Evolutionary conservation across 2,329 filamentous ascomycete species (phyloP).

Genomic region (Exophiala viscosa): DNA sequence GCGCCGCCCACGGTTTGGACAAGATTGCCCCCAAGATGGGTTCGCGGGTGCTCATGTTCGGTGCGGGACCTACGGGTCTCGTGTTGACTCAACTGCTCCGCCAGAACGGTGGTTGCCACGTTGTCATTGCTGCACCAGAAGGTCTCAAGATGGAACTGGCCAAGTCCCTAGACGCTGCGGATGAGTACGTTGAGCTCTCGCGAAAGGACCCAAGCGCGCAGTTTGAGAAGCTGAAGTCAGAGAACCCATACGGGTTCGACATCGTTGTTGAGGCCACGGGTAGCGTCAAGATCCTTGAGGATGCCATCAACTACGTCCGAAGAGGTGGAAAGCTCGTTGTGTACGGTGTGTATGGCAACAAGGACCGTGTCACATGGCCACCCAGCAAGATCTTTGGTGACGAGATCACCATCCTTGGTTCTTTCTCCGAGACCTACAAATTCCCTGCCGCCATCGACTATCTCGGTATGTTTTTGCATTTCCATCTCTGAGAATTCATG

Average conservation of each 20-base stretch:
- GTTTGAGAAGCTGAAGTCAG: slow-evolving; percentile 59
- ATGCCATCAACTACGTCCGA: slow-evolving; percentile 67
- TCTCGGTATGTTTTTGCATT: slow-evolving; percentile 30
- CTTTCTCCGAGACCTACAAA: slow-evolving; percentile 71
- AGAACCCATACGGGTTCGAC: slow-evolving; percentile 70
- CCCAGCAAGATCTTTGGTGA: slow-evolving; percentile 66
- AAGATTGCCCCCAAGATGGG: slow-evolving; percentile 60
- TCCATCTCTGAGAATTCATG: slow-evolving; percentile 2
- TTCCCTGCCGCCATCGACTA: slow-evolving; percentile 60
- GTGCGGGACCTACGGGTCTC: slow-evolving; percentile 64
- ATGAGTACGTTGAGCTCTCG: slow-evolving; percentile 47
- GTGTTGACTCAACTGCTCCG: slow-evolving; percentile 61
- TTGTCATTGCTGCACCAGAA: slow-evolving; percentile 65
- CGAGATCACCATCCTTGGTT: slow-evolving; percentile 70
- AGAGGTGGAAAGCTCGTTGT: slow-evolving; percentile 68
- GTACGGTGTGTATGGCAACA: slow-evolving; percentile 65
- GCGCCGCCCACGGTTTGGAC: slow-evolving; percentile 56
- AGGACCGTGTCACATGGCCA: slow-evolving; percentile 62
- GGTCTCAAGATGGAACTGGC: slow-evolving; percentile 70
- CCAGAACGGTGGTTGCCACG: slow-evolving; percentile 65
- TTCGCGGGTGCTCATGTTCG: slow-evolving; percentile 63
- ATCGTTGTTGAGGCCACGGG: slow-evolving; percentile 70
- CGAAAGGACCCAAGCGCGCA: slow-evolving; percentile 53
- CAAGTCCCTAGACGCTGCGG: slow-evolving; percentile 45
- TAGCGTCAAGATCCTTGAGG: slow-evolving; percentile 64